phyloP scores from a whole-genome alignment of 1,139 yeast species.

The Saccharomyces hybrid region DNA sequence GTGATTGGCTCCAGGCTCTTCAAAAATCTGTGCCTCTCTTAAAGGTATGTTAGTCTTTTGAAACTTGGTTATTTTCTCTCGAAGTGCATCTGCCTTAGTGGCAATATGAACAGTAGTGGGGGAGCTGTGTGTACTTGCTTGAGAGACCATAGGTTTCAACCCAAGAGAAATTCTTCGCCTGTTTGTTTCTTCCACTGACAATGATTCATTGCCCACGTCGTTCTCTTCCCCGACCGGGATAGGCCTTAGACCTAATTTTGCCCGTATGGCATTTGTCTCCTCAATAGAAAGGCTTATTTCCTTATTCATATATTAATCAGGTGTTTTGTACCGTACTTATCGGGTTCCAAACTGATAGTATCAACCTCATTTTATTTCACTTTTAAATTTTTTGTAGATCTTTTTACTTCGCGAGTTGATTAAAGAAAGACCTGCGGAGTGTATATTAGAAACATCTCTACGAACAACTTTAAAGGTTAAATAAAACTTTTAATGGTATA shows the following conservation, averaged over 20 bases:
- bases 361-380: not conserved
- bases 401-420: not conserved
- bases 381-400: not conserved
- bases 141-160: slow-evolving; percentile 38
- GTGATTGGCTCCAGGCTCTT: not conserved
- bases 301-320: slow-evolving; percentile 21
- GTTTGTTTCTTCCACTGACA: slow-evolving; percentile 49
- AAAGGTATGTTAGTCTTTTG: not conserved
- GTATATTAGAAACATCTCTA: not conserved
- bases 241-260: slow-evolving; percentile 43
- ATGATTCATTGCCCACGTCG: slow-evolving; percentile 8
- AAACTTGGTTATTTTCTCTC: not conserved
- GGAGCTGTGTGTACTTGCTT: not conserved
- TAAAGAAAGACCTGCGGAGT: not conserved
- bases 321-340: not conserved
- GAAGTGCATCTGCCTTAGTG: not conserved
- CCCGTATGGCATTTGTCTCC: slow-evolving; percentile 47
- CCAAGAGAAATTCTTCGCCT: slow-evolving; percentile 43
- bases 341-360: no score
- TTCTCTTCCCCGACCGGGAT: slow-evolving; percentile 27
- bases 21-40: not conserved
- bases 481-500: not conserved
- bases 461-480: not conserved
- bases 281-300: slow-evolving; percentile 37
- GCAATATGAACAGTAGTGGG: not conserved